These are phyloP conservation scores for Arachnomyces sp. DNA, from an alignment of 2,329 filamentous ascomycete species.

Conservation along the genomic window DNA sequence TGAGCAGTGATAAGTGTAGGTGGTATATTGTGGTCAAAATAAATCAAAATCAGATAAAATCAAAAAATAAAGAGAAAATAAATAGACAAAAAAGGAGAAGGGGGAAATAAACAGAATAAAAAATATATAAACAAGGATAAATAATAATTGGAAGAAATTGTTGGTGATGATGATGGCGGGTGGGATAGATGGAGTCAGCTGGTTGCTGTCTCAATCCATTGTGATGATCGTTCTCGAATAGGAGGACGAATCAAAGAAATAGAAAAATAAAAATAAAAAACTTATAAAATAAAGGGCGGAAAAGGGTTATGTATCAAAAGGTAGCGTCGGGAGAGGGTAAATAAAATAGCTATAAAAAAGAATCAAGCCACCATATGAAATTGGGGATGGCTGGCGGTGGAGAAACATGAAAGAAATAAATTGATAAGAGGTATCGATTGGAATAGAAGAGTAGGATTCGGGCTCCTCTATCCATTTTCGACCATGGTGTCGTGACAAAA, in stretches of 20 bases:
- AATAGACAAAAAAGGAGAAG: conserved; percentile 11
- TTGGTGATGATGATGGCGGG: no score
- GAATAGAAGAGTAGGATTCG: background rate
- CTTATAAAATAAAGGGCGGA: no score
- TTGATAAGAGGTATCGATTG: background rate
- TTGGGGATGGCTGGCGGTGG: background rate
- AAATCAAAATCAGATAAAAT: conserved; percentile 10
- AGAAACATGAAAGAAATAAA: conserved; percentile 4
- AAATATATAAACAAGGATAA: conserved; percentile 4
- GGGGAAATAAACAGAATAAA: conserved; percentile 9
- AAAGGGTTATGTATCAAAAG: no score
- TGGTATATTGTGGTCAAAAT: conserved; percentile 4
- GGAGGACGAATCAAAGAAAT: no score
- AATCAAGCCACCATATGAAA: conserved; percentile 1
- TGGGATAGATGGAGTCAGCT: no score
- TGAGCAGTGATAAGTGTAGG: no score
- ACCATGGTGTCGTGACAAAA: no score
- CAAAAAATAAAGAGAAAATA: conserved; percentile 12
- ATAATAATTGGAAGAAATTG: conserved; percentile 7
- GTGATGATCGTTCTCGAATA: no score
- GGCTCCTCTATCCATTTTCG: background rate
- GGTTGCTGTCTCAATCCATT: no score
- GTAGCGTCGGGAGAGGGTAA: no score
- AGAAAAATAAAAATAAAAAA: no score
- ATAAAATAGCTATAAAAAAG: no score